Evolutionary conservation across 2,329 filamentous ascomycete species (phyloP).

Genomic region (Beauveria sp.): DNA sequence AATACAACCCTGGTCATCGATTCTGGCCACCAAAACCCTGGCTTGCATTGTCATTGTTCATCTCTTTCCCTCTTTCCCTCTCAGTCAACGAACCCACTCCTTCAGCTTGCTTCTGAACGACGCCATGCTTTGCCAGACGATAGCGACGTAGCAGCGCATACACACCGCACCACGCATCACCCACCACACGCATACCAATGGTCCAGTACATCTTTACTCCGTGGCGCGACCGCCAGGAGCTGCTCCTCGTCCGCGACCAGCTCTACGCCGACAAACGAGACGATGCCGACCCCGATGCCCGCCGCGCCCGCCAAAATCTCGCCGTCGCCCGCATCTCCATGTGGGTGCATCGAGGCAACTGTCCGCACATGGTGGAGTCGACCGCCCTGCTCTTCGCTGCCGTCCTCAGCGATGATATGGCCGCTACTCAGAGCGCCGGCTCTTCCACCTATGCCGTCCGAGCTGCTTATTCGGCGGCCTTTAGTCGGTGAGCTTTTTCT

Average conservation of each 20-base stretch:
- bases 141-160: constrained; percentile 2
- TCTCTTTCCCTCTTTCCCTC: background rate
- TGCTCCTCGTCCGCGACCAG: constrained; percentile 56
- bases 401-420: constrained; percentile 52
- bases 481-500: constrained; percentile 53
- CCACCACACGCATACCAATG: constrained; percentile 33
- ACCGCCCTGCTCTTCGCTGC: constrained; percentile 67
- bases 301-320: constrained; percentile 24
- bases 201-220: constrained; percentile 67
- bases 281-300: constrained; percentile 13
- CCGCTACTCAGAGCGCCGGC: constrained; percentile 23
- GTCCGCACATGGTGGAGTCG: constrained; percentile 73
- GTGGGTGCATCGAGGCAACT: constrained; percentile 66
- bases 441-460: constrained; percentile 53
- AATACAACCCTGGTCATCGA: background rate
- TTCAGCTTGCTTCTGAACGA: background rate
- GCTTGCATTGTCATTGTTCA: background rate
- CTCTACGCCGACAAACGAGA: constrained; percentile 42
- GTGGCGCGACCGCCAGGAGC: constrained; percentile 60
- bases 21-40: too few species aligned
- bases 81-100: background rate
- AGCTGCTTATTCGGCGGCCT: constrained; percentile 65
- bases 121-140: background rate
- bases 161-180: background rate
- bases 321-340: constrained; percentile 54